phyloP scores from a whole-genome alignment of 78 protist genomes.

The Anaeramoeba flamelloides region DNA sequence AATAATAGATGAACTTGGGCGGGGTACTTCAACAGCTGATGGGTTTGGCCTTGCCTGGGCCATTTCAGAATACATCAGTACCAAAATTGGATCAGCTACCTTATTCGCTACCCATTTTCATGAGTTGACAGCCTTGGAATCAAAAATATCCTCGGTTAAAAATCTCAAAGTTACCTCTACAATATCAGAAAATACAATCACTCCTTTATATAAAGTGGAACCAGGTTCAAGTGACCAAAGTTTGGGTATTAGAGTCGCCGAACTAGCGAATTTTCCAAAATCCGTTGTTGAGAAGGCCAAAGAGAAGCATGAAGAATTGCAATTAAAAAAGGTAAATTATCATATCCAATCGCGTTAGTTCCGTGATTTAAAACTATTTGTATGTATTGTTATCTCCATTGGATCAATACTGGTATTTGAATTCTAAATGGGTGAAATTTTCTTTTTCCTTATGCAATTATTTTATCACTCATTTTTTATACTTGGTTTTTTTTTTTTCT shows the following conservation, averaged over 20 bases:
- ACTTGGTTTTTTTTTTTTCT: too few relatives aligned
- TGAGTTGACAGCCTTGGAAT: not conserved
- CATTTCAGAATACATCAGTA: not conserved
- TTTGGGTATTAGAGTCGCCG: slow-evolving; percentile 82
- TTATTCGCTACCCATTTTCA: not conserved
- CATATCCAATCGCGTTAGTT: too few relatives aligned
- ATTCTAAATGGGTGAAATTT: too few relatives aligned
- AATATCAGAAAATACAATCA: slow-evolving; percentile 11
- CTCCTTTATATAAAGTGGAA: slow-evolving; percentile 7
- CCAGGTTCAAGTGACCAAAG: slow-evolving; percentile 64
- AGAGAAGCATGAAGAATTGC: too few relatives aligned
- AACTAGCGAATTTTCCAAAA: slow-evolving; percentile 49
- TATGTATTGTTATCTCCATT: too few relatives aligned
- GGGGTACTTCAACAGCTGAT: not conserved
- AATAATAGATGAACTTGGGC: not conserved
- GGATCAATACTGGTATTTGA: too few relatives aligned
- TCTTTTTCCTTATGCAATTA: too few relatives aligned
- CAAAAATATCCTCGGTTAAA: too few relatives aligned
- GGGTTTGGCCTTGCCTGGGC: not conserved
- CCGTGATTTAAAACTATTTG: too few relatives aligned
- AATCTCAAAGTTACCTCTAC: slow-evolving; percentile 54
- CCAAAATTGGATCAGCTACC: not conserved
- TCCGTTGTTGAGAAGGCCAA: too few relatives aligned
- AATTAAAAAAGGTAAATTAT: too few relatives aligned
- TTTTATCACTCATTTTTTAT: too few relatives aligned